phyloP scores from a whole-genome alignment of 805 yeast species.

The Sugiyamaella floridensis region DNA sequence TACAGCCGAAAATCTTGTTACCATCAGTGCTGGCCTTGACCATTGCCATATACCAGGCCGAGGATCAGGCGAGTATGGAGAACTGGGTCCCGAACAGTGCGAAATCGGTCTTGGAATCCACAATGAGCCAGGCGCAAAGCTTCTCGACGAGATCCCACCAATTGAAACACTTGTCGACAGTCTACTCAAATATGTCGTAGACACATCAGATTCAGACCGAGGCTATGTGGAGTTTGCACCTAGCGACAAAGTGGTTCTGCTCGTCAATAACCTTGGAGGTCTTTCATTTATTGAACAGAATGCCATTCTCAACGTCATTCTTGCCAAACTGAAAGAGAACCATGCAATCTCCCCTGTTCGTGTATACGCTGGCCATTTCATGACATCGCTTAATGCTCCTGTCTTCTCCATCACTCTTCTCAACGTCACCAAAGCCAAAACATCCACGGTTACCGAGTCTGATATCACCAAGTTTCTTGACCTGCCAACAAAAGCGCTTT shows the following conservation, averaged over 20 bases:
- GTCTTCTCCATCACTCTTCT: constrained; percentile 80
- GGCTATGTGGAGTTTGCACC: constrained; percentile 63
- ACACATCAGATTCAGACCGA: constrained; percentile 63
- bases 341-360: constrained; percentile 59
- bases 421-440: constrained; percentile 50
- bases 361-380: constrained; percentile 66
- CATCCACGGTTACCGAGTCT: constrained; percentile 23
- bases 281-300: constrained; percentile 70
- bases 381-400: constrained; percentile 84
- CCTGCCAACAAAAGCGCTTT: constrained; percentile 67
- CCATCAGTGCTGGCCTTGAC: constrained; percentile 75
- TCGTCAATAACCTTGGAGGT: constrained; percentile 85
- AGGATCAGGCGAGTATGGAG: constrained; percentile 32
- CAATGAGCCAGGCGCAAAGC: constrained; percentile 79
- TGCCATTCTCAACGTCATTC: constrained; percentile 57
- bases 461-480: constrained; percentile 54
- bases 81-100: constrained; percentile 51
- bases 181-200: constrained; percentile 54
- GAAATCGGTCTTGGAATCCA: constrained; percentile 94
- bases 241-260: constrained; percentile 57
- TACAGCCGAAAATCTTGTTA: constrained; percentile 66
- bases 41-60: constrained; percentile 86
- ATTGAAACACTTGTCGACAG: constrained; percentile 50
- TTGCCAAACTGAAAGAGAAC: constrained; percentile 38
- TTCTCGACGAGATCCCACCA: constrained; percentile 58